These are phyloP conservation scores for Excoecaria cochinchinensis DNA, from an alignment of 345 rosid species.

Conservation along the genomic window DNA sequence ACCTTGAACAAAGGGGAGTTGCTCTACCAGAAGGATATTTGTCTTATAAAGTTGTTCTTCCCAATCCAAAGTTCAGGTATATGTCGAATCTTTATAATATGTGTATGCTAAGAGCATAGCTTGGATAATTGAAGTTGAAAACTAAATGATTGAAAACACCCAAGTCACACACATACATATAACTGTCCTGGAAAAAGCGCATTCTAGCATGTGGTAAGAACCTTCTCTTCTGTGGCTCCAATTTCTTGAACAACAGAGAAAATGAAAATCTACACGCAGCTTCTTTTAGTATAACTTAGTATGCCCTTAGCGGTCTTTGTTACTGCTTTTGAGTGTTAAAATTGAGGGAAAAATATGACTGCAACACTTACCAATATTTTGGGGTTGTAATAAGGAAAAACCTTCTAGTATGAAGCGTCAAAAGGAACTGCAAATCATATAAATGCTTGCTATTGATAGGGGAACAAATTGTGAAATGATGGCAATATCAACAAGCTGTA, in stretches of 20 bases:
- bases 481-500: background rate
- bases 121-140: background rate
- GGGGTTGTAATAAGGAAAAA: background rate
- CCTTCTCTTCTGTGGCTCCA: background rate
- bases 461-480: background rate
- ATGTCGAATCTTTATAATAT: slow-evolving; percentile 5
- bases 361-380: background rate
- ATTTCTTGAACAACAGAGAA: background rate
- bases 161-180: background rate
- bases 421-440: background rate
- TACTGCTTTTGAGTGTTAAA: background rate
- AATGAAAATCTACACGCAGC: background rate
- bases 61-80: slow-evolving; percentile 86
- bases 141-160: background rate
- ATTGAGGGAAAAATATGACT: background rate
- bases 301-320: background rate
- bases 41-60: slow-evolving; percentile 79
- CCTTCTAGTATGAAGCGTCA: background rate
- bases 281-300: background rate
- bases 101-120: background rate
- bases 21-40: slow-evolving; percentile 70
- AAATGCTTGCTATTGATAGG: background rate
- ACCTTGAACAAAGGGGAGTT: slow-evolving; percentile 88
- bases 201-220: background rate
- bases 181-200: background rate